These are phyloP conservation scores for Aspergillus sclerotioniger DNA, from an alignment of 495 filamentous ascomycete genomes.

Conservation along the genomic window DNA sequence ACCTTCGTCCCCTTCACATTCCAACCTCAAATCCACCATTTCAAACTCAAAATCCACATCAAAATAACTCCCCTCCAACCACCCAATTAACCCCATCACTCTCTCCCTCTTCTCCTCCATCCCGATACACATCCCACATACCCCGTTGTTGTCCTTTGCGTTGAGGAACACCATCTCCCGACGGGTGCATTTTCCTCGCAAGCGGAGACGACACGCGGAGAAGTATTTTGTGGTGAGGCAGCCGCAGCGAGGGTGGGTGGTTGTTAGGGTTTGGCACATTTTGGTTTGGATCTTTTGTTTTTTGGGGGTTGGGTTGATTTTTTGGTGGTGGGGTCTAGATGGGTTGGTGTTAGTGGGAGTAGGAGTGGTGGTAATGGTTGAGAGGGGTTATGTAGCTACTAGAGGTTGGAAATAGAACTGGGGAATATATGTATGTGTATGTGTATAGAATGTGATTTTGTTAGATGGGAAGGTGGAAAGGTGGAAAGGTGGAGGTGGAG, in stretches of 20 bases:
- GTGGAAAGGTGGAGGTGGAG: not conserved
- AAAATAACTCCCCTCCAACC: not conserved
- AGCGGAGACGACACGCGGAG: not conserved
- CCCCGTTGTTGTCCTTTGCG: not conserved
- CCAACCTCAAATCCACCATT: not conserved
- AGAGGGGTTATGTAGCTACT: too few species aligned
- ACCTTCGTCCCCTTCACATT: not conserved
- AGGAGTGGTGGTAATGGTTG: too few species aligned
- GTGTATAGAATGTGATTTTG: too few species aligned
- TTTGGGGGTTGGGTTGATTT: not conserved
- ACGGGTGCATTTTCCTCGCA: not conserved
- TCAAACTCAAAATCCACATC: not conserved
- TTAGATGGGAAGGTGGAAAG: not conserved
- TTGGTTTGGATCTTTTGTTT: not conserved
- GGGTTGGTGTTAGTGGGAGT: too few species aligned
- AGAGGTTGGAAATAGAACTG: too few species aligned
- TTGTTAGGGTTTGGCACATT: not conserved
- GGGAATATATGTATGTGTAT: too few species aligned
- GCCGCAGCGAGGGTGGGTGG: not conserved
- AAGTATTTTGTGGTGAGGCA: not conserved
- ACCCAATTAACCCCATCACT: not conserved
- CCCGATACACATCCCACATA: not conserved
- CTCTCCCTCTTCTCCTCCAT: not conserved
- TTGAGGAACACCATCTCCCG: not conserved
- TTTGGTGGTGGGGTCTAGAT: not conserved